Percentiles rank a stretch among this genome's conserved stretches.
Evolutionary conservation across 2,329 filamentous ascomycete species (phyloP).

Genomic region (Botrytis galanthina): DNA sequence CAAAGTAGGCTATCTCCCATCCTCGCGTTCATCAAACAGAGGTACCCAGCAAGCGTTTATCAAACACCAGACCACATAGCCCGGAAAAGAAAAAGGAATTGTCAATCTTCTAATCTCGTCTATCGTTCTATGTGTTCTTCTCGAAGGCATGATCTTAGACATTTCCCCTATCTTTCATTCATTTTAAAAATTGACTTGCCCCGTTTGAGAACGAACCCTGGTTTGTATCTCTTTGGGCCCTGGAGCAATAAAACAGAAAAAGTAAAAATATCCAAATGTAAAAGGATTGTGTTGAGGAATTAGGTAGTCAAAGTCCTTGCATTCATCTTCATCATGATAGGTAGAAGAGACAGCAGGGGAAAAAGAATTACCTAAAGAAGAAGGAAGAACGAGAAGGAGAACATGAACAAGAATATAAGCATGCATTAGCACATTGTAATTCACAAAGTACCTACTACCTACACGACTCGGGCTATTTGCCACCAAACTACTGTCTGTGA

Average conservation of each 20-base stretch:
- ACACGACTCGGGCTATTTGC: not conserved
- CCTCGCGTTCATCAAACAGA: not conserved
- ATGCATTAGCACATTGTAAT: not conserved
- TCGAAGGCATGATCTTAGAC: not conserved
- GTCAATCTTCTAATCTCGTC: not conserved
- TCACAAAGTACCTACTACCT: not conserved
- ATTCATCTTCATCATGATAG: not conserved
- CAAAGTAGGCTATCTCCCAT: not conserved
- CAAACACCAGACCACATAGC: too few species aligned
- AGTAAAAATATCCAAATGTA: not conserved
- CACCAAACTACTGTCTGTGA: not conserved
- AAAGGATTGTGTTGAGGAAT: not conserved
- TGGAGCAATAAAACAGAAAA: not conserved
- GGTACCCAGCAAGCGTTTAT: not conserved
- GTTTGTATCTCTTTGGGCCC: not conserved
- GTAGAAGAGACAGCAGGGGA: not conserved
- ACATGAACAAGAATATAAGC: not conserved
- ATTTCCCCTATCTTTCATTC: not conserved
- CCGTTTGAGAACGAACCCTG: not conserved
- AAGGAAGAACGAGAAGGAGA: not conserved
- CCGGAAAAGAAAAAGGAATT: not conserved
- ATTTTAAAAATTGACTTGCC: not conserved
- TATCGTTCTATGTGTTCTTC: constrained; percentile 7
- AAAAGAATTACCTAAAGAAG: not conserved
- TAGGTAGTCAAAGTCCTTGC: not conserved